A percentile compares a stretch with the other conserved stretches of the same genome.
Evolutionary conservation across 2,329 filamentous ascomycete genomes (phyloP).

Genomic region (Fusarium buxicola): DNA sequence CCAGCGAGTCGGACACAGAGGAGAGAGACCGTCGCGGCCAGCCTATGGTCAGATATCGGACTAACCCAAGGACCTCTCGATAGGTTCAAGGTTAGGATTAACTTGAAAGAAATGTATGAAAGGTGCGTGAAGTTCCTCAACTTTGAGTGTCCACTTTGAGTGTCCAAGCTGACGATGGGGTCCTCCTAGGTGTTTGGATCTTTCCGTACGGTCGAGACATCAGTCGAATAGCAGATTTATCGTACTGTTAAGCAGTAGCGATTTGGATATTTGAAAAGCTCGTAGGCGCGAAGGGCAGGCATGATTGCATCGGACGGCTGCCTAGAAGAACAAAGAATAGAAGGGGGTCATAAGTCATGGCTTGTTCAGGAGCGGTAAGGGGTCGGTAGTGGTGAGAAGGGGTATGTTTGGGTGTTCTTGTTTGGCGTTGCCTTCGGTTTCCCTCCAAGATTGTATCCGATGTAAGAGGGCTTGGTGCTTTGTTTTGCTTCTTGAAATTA

Average conservation of each 20-base stretch:
- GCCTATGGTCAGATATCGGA: background rate
- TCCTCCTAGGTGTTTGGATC: background rate
- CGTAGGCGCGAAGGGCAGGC: background rate
- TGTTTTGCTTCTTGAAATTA: conserved; percentile 3
- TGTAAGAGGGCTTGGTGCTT: background rate
- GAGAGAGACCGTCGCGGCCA: background rate
- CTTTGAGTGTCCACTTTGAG: background rate
- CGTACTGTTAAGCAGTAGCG: conserved; percentile 7
- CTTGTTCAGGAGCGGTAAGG: background rate
- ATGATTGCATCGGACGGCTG: conserved; percentile 7
- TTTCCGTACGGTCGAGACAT: background rate
- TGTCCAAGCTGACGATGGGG: background rate
- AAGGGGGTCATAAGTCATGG: background rate
- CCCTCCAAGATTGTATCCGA: conserved; percentile 15
- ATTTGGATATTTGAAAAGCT: background rate
- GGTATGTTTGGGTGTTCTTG: conserved; percentile 5
- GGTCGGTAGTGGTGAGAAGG: background rate
- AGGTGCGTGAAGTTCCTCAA: background rate
- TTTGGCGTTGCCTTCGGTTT: too few relatives aligned
- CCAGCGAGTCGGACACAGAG: conserved; percentile 7
- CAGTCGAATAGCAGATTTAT: conserved; percentile 10
- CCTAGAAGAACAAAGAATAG: conserved; percentile 6
- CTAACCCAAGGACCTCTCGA: background rate
- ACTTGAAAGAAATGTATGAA: background rate
- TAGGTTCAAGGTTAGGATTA: too few relatives aligned